A percentile compares a stretch with the other conserved stretches of the same genome.
These are phyloP conservation scores for Phytophthora pistaciae DNA, from an alignment of 352 stramenopile genomes.

Conservation along the genomic window DNA sequence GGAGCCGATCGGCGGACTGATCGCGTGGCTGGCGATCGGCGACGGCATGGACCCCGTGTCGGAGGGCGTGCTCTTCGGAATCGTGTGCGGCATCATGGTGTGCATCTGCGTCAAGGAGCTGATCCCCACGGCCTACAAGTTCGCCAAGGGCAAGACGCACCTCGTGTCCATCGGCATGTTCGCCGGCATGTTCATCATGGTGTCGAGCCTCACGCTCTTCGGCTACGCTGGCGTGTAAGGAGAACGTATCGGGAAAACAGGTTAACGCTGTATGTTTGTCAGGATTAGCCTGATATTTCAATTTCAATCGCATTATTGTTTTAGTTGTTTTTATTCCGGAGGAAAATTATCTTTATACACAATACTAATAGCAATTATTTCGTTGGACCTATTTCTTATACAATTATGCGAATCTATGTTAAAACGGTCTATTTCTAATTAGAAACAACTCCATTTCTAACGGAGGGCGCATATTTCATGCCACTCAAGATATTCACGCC, in stretches of 20 bases:
- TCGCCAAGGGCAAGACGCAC: constrained; percentile 78
- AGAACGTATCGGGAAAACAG: neutral
- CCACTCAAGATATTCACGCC: too few relatives aligned
- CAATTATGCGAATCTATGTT: neutral
- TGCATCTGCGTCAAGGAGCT: constrained; percentile 92
- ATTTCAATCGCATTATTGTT: too few relatives aligned
- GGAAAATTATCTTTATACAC: too few relatives aligned
- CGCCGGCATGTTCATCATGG: constrained; percentile 87
- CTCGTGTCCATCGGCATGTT: constrained; percentile 84
- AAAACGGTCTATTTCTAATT: too few relatives aligned
- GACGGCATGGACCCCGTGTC: constrained; percentile 61
- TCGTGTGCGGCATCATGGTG: constrained; percentile 95
- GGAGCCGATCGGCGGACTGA: constrained; percentile 87
- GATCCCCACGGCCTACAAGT: constrained; percentile 91
- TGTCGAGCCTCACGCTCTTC: constrained; percentile 89
- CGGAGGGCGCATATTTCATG: too few relatives aligned
- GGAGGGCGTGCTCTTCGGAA: constrained; percentile 91
- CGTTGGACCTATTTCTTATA: neutral
- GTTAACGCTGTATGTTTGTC: too few relatives aligned
- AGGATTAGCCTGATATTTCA: neutral
- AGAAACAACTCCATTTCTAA: too few relatives aligned
- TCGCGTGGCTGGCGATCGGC: constrained; percentile 88
- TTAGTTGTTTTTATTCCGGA: too few relatives aligned
- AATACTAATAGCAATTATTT: too few relatives aligned
- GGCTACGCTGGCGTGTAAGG: constrained; percentile 57